Base-by-base conservation (phyloP, 2,329 filamentous ascomycete genomes). In the Sodiomyces alkalinus region DNA sequence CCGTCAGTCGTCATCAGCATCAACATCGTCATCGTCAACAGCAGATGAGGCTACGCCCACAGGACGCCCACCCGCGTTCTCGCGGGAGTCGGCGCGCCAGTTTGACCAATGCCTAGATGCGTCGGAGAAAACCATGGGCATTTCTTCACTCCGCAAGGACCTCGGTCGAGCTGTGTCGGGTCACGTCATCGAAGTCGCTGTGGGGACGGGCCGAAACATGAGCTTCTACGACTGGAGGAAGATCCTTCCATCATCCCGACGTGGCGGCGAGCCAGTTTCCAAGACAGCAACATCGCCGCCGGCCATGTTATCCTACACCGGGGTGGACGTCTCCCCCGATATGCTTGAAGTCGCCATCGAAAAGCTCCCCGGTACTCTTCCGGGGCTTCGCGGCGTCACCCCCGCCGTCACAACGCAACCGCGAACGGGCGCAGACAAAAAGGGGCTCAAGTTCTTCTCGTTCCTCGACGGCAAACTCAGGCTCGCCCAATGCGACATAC, bases 141-240 rank as follows among this genome's bases (percentile, higher is more conserved):
- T 75, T 38, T 59, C 53, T 5, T 49, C 47, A 12, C 47, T 74
- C 28, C 60, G 72, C 8, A 51, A 52, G 28, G 49, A 52, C 14
- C 51, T 77, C 16, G 63, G 62, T 2, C 41, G 47, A 9, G 45
- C 49, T 18, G 69, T 64, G 5, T 45, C 44, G 1, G 72, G 72
- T 2, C 54, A 72, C 44, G 71, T 76, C 9, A 58, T 75, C 18
- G 72, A 76, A 46, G 56, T 76, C 9, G 70, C 69, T 12, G 60
- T 75, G 31, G 72, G 72, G 12, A 73, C 71, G 3, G 72, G 72
- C 4, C 57, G 72, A 9, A 77, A 76, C 40, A 42, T 75, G 11
- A 53, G 58, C 21, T 69, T 62, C 45, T 74, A 74, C 44, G 53
- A 64, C 41, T 76, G 69, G 68, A 30, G 26, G 9, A 14, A 24